These are phyloP conservation scores for Podaxis sp. DNA, from an alignment of 768 basidiomycete species.

Conservation along the genomic window DNA sequence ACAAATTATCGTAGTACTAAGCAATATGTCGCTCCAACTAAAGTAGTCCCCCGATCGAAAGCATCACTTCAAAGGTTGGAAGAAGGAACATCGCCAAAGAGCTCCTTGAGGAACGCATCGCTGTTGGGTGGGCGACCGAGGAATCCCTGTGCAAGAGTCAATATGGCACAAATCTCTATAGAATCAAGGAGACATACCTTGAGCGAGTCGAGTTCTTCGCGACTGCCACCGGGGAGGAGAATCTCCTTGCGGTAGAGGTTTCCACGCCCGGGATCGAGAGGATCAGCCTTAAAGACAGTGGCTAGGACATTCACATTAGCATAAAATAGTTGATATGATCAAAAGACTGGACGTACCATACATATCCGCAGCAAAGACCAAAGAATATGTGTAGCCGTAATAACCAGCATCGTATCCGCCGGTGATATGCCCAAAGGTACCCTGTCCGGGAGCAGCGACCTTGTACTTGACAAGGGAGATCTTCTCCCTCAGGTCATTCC, in stretches of 20 bases:
- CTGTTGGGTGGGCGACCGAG: constrained; percentile 73
- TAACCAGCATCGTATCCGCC: constrained; percentile 73
- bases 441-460: constrained; percentile 67
- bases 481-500: constrained; percentile 70
- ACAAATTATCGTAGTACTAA: not conserved
- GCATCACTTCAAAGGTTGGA: constrained; percentile 30
- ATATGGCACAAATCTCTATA: not conserved
- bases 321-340: not conserved
- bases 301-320: constrained; percentile 28
- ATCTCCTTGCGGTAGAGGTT: constrained; percentile 75
- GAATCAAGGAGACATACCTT: constrained; percentile 42
- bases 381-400: constrained; percentile 77
- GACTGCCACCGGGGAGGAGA: constrained; percentile 69
- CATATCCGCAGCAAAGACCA: constrained; percentile 63
- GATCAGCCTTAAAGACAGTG: constrained; percentile 80
- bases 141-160: constrained; percentile 54
- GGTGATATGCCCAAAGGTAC: constrained; percentile 73
- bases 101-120: constrained; percentile 69
- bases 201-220: constrained; percentile 80
- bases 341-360: constrained; percentile 35
- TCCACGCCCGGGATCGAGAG: constrained; percentile 68
- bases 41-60: constrained; percentile 1
- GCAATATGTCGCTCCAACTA: not conserved
- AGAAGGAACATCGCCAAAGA: constrained; percentile 49
- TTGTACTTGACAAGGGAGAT: constrained; percentile 69